These are phyloP conservation scores for Fraxinus greggii DNA, from an alignment of 305 asterid species.

Conservation along the genomic window DNA sequence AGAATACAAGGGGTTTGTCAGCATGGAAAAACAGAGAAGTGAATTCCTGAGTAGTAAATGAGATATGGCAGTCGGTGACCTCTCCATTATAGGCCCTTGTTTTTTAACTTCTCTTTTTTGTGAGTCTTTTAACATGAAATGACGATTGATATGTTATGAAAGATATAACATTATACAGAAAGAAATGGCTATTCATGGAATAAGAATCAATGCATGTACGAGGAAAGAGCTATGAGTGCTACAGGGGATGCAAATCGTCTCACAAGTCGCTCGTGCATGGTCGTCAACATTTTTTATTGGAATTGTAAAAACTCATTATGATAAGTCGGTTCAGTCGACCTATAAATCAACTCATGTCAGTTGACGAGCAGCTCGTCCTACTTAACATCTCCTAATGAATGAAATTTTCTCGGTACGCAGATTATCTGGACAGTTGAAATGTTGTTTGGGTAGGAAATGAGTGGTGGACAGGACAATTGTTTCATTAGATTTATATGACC, in stretches of 20 bases:
- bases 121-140: background rate
- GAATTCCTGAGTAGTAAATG: constrained; percentile 53
- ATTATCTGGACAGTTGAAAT: background rate
- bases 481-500: background rate
- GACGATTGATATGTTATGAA: background rate
- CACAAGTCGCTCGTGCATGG: background rate
- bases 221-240: background rate
- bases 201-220: background rate
- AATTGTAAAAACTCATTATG: background rate
- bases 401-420: background rate
- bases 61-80: constrained; percentile 44
- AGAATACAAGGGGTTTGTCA: constrained; percentile 43
- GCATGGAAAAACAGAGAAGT: constrained; percentile 41
- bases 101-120: background rate
- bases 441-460: background rate
- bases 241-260: background rate
- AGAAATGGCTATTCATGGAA: background rate
- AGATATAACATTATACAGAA: background rate
- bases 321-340: background rate
- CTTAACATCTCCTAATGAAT: background rate
- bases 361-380: background rate
- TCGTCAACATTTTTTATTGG: background rate
- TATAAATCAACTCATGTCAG: background rate
- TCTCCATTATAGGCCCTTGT: constrained; percentile 28
- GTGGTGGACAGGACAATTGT: constrained; percentile 2